Base-by-base conservation (phyloP, 176 grass and related monocot genomes). In the Rhipidocladum racemiflorum region DNA sequence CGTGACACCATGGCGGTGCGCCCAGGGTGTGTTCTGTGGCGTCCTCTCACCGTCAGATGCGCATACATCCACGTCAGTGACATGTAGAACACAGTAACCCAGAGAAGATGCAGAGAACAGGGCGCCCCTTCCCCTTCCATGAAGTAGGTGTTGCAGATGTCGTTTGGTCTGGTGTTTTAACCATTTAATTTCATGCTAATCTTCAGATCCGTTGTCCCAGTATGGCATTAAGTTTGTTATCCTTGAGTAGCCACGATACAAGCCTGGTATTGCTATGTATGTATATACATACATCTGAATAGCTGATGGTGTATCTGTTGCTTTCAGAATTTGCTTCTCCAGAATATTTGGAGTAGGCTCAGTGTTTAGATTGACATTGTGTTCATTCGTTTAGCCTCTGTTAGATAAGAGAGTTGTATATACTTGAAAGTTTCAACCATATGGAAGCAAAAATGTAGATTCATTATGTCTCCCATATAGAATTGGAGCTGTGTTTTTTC, bases 1-100 rank as follows among this genome's bases (percentile, higher is more conserved):
- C 27, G 74, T 94, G 91, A 94, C 91, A 71, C 75, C 88, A 88
- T 84, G 91, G 76, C 84, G 84, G 88, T 86, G 87, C 40, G 36
- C 46, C 67, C 70, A 21, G 39, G 36, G 46, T 38, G 65, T 40
- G 32, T 56, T 54, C 56, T 63, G 56, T 24, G 73, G 42, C 79
- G 65, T 85, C 36, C 71, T 40, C 42, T 82, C 85, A 42, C 78
- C 71, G 61, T 87, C 78, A 69, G 70, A 81, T 68, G 40, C 28
- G 61, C 77, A 42, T 18, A 15, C 77, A 81, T 65, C 77, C 64
- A 48, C 82, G 44, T 89, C 83, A 77, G 38, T 72, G 83, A 82
- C 78, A 81, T 81, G 62, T 53, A 32, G 54, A 53, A 14, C 54
- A 85, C 72, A 82, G 64, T 72, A 66, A 53, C 61, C 23, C 32